phyloP scores from a whole-genome alignment of 2,329 filamentous ascomycete species.

The Exophiala oligosperma region DNA sequence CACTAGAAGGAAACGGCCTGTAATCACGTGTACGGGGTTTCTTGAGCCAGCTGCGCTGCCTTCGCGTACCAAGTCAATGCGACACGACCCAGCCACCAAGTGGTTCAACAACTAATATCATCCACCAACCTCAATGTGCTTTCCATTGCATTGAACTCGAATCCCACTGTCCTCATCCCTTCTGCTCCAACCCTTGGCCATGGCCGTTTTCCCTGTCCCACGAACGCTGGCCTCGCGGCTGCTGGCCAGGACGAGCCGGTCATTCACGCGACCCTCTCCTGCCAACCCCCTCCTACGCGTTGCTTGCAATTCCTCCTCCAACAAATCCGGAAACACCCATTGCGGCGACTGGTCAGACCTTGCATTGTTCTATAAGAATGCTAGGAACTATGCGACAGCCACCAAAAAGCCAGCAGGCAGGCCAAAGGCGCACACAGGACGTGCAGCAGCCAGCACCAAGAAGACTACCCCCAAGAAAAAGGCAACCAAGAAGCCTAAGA shows the following conservation, averaged over 20 bases:
- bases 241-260: conserved; percentile 16
- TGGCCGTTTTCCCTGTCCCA: conserved; percentile 18
- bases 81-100: conserved; percentile 16
- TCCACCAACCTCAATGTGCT: conserved; percentile 10
- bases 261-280: conserved; percentile 28
- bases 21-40: neutral
- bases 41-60: neutral
- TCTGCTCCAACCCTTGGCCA: conserved; percentile 18
- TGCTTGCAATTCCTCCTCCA: conserved; percentile 16
- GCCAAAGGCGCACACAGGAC: conserved; percentile 35
- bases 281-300: conserved; percentile 27
- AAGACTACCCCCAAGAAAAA: conserved; percentile 27
- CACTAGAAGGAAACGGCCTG: too few relatives aligned
- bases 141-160: conserved; percentile 11
- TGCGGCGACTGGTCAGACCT: conserved; percentile 5
- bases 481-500: conserved; percentile 23
- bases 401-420: conserved; percentile 29
- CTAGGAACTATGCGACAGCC: conserved; percentile 34
- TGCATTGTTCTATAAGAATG: conserved; percentile 26
- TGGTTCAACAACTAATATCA: conserved; percentile 8
- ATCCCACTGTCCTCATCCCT: conserved; percentile 2
- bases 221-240: conserved; percentile 25
- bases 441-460: conserved; percentile 30
- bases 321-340: conserved; percentile 20
- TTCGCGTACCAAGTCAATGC: neutral